A percentile compares a stretch with the other conserved stretches of the same genome.
Evolutionary conservation across 2,329 filamentous ascomycete genomes (phyloP).

Genomic region (Knufia petricola): DNA sequence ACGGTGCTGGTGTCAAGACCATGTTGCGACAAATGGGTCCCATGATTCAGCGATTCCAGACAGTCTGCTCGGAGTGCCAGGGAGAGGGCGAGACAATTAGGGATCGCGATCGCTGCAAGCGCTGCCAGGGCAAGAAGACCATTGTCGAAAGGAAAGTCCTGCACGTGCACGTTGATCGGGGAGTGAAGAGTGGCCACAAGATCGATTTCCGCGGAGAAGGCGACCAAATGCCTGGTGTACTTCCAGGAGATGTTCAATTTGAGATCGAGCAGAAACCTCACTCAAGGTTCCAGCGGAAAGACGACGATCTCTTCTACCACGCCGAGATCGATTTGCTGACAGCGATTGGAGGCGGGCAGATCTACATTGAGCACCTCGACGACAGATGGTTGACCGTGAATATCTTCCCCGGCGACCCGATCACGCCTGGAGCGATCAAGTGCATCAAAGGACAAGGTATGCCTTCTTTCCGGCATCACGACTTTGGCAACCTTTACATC

Average conservation of each 20-base stretch:
- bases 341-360: constrained; percentile 79
- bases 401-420: constrained; percentile 88
- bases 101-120: constrained; percentile 96
- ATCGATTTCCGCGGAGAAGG: constrained; percentile 96
- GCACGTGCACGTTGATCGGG: constrained; percentile 93
- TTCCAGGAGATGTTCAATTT: constrained; percentile 93
- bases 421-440: constrained; percentile 82
- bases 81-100: constrained; percentile 95
- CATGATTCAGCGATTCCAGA: constrained; percentile 99
- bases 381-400: constrained; percentile 93
- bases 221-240: constrained; percentile 85
- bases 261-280: constrained; percentile 99
- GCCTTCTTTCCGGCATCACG: constrained; percentile 91
- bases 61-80: constrained; percentile 94
- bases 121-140: constrained; percentile 95
- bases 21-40: constrained; percentile 99
- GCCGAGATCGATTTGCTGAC: constrained; percentile 94
- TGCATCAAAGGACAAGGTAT: constrained; percentile 94
- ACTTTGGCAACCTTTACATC: constrained; percentile 91
- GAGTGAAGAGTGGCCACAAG: constrained; percentile 87
- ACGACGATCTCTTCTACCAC: constrained; percentile 91
- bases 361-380: constrained; percentile 93
- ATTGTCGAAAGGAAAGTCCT: constrained; percentile 94
- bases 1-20: constrained; percentile 95
- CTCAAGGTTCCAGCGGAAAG: constrained; percentile 84